phyloP scores from a whole-genome alignment of 1,284 basidiomycete species.

The Polyporus tsugae region DNA sequence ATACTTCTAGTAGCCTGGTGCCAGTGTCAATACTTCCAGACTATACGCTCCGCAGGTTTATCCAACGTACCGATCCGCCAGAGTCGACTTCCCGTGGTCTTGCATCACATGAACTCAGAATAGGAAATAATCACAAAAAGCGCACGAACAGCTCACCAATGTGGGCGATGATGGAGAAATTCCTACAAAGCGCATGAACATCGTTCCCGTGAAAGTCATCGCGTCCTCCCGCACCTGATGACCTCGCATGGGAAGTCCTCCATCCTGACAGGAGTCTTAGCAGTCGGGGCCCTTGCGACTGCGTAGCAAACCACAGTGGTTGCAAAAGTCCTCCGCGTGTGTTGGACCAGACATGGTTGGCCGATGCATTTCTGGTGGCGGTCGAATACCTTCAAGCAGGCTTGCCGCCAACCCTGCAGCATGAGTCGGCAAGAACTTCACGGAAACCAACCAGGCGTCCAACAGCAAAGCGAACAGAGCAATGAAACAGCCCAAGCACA shows the following conservation, averaged over 20 bases:
- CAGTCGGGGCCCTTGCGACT: slow-evolving; percentile 19
- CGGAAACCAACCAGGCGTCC: background rate
- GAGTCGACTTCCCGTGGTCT: slow-evolving; percentile 94
- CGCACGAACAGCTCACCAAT: slow-evolving; percentile 62
- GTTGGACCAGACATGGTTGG: slow-evolving; percentile 20
- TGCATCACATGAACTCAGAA: background rate
- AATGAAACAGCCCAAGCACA: background rate
- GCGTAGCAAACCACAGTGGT: slow-evolving; percentile 43
- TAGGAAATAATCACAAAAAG: too few species aligned
- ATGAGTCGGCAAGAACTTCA: slow-evolving; percentile 36
- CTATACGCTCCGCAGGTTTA: background rate
- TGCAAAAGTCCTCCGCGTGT: slow-evolving; percentile 39
- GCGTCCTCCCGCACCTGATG: slow-evolving; percentile 65
- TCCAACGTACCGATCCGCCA: slow-evolving; percentile 79
- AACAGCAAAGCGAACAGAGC: background rate
- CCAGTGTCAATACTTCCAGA: slow-evolving; percentile 1
- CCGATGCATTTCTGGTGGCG: slow-evolving; percentile 27
- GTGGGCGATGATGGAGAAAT: slow-evolving; percentile 95
- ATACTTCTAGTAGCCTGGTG: slow-evolving; percentile 73
- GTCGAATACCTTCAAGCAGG: slow-evolving; percentile 47
- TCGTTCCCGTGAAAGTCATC: background rate
- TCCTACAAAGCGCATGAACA: slow-evolving; percentile 57
- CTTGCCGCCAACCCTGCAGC: slow-evolving; percentile 49
- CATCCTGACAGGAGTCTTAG: slow-evolving; percentile 56
- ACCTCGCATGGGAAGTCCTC: slow-evolving; percentile 77